Conservation (phyloP, 2,329 filamentous ascomycete species). For the Chrysosporium queenslandicum region DNA sequence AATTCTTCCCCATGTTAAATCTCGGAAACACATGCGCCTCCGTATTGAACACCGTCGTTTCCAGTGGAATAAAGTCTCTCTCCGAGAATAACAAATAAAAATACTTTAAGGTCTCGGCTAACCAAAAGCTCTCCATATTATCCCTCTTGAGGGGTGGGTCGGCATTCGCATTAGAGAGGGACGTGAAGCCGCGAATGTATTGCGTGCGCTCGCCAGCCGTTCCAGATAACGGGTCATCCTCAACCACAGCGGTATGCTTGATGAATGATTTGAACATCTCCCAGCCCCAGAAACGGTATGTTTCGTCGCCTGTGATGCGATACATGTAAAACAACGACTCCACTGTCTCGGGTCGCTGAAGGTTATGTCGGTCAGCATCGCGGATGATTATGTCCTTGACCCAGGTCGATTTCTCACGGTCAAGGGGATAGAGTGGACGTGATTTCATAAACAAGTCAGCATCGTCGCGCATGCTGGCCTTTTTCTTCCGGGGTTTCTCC, state of each 20-base stretch:
- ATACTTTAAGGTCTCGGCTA: slow-evolving; percentile 96
- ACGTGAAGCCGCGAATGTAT: slow-evolving; percentile 59
- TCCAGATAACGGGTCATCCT: slow-evolving; percentile 28
- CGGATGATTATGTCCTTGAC: slow-evolving; percentile 71
- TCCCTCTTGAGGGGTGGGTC: slow-evolving; percentile 63
- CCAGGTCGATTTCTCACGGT: slow-evolving; percentile 44
- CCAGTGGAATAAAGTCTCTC: slow-evolving; percentile 69
- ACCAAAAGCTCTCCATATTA: slow-evolving; percentile 99
- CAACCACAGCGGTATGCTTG: slow-evolving; percentile 68
- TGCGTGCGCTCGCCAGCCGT: slow-evolving; percentile 4
- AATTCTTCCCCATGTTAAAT: slow-evolving; percentile 58
- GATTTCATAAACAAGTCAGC: slow-evolving; percentile 30
- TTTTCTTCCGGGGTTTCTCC: slow-evolving; percentile 23
- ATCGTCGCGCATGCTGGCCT: slow-evolving; percentile 7
- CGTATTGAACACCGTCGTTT: slow-evolving; percentile 86
- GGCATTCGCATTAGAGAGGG: slow-evolving; percentile 61
- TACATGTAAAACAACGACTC: slow-evolving; percentile 98
- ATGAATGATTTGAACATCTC: slow-evolving; percentile 93
- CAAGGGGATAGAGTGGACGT: slow-evolving; percentile 25
- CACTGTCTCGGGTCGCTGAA: slow-evolving; percentile 93
- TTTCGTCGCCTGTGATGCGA: slow-evolving; percentile 82
- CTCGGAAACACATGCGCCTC: slow-evolving; percentile 85
- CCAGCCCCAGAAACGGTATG: slow-evolving; percentile 95
- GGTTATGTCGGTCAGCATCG: slow-evolving; percentile 74
- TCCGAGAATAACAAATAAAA: slow-evolving; percentile 90